Conservation (phyloP, 129 eudicot genomes). For the Saposhnikovia divaricata region DNA sequence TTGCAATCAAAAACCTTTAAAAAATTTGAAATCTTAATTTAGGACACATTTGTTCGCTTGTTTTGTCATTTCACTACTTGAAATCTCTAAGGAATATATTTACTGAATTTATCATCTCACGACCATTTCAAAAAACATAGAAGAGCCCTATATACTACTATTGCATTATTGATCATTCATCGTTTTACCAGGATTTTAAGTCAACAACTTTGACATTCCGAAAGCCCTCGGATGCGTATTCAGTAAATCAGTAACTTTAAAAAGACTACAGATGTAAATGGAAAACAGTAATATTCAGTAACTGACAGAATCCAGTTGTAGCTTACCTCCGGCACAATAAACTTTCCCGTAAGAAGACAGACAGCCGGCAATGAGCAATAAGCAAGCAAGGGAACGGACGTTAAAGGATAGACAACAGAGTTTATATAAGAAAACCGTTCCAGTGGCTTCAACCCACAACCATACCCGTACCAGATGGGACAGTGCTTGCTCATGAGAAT, state of each 20-base stretch:
- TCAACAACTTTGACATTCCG: not conserved
- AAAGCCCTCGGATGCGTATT: not conserved
- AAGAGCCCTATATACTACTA: not conserved
- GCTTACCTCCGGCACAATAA: constrained; percentile 30
- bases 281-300: not conserved
- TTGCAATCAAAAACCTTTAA: not conserved
- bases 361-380: constrained; percentile 28
- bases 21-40: not conserved
- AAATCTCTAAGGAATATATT: not conserved
- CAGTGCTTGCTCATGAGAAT: constrained; percentile 27
- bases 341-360: constrained; percentile 29
- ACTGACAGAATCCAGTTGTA: not conserved
- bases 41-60: not conserved
- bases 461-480: constrained; percentile 28
- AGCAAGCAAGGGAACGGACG: constrained; percentile 26
- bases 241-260: too few relatives aligned
- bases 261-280: not conserved
- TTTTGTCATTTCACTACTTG: too few relatives aligned
- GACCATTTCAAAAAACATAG: not conserved
- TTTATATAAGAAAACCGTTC: constrained; percentile 27
- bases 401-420: constrained; percentile 26
- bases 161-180: not conserved
- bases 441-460: constrained; percentile 23
- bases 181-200: not conserved
- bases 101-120: not conserved